A percentile compares a stretch with the other conserved stretches of the same genome.
phyloP scores from a whole-genome alignment of 176 grass and related monocot species.

The Bolboschoenus planiculmis region DNA sequence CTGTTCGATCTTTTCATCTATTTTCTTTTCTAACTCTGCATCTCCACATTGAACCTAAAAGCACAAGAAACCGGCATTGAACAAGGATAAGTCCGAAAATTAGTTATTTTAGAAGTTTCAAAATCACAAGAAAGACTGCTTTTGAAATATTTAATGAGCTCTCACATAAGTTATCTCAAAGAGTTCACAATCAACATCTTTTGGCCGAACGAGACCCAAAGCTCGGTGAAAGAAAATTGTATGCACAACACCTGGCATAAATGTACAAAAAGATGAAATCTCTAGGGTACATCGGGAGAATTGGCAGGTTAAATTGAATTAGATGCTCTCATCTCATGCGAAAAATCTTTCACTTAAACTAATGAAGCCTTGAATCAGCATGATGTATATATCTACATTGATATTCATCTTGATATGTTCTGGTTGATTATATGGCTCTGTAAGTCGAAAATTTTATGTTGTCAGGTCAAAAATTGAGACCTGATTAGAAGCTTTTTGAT shows the following conservation, averaged over 20 bases:
- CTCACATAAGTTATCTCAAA: conserved; percentile 77
- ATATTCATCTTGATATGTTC: background rate
- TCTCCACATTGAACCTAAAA: conserved; percentile 87
- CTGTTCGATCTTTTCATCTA: conserved; percentile 76
- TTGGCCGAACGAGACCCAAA: conserved; percentile 79
- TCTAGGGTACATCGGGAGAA: background rate
- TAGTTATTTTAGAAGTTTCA: background rate
- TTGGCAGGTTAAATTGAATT: background rate
- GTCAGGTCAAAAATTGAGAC: background rate
- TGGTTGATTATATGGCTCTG: background rate
- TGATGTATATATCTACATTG: background rate
- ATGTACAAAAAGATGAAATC: background rate
- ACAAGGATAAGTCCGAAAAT: background rate
- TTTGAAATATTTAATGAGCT: background rate
- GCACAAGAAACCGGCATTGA: background rate
- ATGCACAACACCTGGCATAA: conserved; percentile 69
- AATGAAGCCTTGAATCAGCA: background rate
- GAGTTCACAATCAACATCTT: conserved; percentile 73
- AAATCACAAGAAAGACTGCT: conserved; percentile 5
- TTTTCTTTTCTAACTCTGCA: conserved; percentile 81
- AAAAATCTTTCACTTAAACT: background rate
- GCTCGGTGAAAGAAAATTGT: conserved; percentile 93
- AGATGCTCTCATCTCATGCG: background rate
- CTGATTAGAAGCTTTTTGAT: background rate
- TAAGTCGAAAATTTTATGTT: background rate